A percentile compares a stretch with the other conserved stretches of the same genome.
phyloP scores from a whole-genome alignment of 2,329 filamentous ascomycete species.

The Mycosphaerella arachidis region DNA sequence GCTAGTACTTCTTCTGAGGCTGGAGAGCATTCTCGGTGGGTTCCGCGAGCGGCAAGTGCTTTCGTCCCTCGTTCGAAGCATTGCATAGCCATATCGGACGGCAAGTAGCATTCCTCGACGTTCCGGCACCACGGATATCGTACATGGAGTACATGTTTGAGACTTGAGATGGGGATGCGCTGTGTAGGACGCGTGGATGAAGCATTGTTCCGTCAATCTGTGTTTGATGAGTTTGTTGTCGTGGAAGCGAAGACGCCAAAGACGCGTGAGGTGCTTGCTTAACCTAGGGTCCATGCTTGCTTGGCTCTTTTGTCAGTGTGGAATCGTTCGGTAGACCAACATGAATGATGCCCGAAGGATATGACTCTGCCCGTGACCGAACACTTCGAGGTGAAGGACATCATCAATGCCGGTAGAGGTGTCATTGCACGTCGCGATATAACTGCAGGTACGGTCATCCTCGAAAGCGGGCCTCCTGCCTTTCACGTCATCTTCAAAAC shows the following conservation, averaged over 20 bases:
- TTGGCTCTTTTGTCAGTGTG: background rate
- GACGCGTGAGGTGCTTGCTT: too few species aligned
- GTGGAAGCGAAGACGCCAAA: too few species aligned
- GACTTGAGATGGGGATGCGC: too few species aligned
- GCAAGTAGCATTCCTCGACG: too few species aligned
- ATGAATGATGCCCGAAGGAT: slow-evolving; percentile 6
- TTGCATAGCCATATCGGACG: too few species aligned
- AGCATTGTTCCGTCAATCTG: too few species aligned
- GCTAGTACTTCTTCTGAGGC: background rate
- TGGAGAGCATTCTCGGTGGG: background rate
- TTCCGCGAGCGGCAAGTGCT: background rate
- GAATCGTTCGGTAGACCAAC: background rate
- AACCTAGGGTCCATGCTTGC: background rate
- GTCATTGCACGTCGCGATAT: slow-evolving; percentile 40
- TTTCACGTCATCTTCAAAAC: slow-evolving; percentile 42
- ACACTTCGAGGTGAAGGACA: slow-evolving; percentile 38
- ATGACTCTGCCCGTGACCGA: slow-evolving; percentile 8
- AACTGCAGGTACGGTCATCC: slow-evolving; percentile 34
- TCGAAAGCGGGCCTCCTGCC: slow-evolving; percentile 36
- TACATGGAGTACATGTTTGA: too few species aligned
- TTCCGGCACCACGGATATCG: too few species aligned
- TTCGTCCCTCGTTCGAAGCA: background rate
- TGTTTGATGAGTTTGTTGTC: too few species aligned
- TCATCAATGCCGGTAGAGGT: slow-evolving; percentile 41
- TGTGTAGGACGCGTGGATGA: too few species aligned